Conservation (phyloP, 1,284 basidiomycete genomes). For the Sporisorium reilianum region DNA sequence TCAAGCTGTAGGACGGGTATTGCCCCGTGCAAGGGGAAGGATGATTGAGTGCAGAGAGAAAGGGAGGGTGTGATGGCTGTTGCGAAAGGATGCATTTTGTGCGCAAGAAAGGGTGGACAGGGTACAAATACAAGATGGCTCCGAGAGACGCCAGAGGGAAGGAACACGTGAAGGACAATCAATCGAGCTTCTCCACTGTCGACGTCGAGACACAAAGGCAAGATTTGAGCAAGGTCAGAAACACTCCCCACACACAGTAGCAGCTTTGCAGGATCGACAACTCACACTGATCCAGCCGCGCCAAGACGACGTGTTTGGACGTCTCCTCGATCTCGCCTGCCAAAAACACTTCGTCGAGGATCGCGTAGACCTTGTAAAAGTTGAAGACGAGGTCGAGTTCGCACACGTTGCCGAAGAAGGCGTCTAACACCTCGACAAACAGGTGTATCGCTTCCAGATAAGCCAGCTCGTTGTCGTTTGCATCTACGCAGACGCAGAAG, state of each 20-base stretch:
- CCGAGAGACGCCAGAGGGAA: not conserved
- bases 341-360: conserved; percentile 97
- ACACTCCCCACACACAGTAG: no score
- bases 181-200: conserved; percentile 50
- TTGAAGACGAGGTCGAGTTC: conserved; percentile 97
- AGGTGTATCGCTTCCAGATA: conserved; percentile 97
- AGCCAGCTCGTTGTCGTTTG: conserved; percentile 96
- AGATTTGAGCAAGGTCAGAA: not conserved
- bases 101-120: not conserved
- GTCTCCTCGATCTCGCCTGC: conserved; percentile 99
- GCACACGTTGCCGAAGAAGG: conserved; percentile 98
- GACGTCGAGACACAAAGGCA: not conserved
- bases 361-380: conserved; percentile 98
- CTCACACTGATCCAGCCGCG: conserved; percentile 77
- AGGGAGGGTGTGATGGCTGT: no score
- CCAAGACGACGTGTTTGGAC: conserved; percentile 91
- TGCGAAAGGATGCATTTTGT: not conserved
- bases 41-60: no score
- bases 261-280: not conserved
- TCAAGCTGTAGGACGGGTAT: conserved; percentile 34
- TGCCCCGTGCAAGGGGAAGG: no score
- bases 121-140: conserved; percentile 23
- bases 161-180: not conserved
- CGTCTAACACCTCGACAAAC: conserved; percentile 97
- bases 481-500: conserved; percentile 97